Evolutionary conservation across 768 basidiomycete species (phyloP).

Genomic region (Rhodosporidiobolus odoratus): DNA sequence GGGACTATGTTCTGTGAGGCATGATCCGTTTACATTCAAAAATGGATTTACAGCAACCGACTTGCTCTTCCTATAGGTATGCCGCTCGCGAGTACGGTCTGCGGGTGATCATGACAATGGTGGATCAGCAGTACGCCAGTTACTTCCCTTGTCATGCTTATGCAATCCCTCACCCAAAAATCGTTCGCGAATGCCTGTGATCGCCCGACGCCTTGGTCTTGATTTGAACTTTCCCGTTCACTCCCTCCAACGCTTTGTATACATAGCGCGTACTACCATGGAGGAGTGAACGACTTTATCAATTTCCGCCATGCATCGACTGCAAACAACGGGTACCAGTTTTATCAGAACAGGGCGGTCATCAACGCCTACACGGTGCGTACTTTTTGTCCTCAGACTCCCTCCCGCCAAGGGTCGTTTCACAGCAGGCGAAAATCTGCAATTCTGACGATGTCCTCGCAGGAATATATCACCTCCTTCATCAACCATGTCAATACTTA

Average conservation of each 20-base stretch:
- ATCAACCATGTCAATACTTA: constrained; percentile 36
- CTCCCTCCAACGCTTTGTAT: not conserved
- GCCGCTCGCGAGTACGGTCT: constrained; percentile 35
- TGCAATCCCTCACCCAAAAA: not conserved
- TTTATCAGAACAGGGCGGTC: constrained; percentile 28
- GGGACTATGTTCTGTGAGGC: constrained; percentile 17
- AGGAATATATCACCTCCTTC: constrained; percentile 28
- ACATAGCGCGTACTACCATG: constrained; percentile 27
- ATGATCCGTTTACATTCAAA: too few relatives aligned
- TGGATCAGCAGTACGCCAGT: constrained; percentile 12
- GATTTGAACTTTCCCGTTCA: too few relatives aligned
- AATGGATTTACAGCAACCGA: too few relatives aligned
- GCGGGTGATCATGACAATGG: constrained; percentile 34
- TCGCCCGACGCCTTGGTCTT: too few relatives aligned
- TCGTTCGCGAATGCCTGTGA: too few relatives aligned
- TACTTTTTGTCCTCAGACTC: not conserved
- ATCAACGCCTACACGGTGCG: not conserved
- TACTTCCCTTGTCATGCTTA: not conserved
- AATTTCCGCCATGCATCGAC: constrained; percentile 21
- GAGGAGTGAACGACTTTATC: constrained; percentile 36
- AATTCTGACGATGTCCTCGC: not conserved
- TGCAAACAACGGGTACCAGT: constrained; percentile 20
- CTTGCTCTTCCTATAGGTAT: too few relatives aligned
- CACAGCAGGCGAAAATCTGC: too few relatives aligned
- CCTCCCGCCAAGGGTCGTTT: too few relatives aligned